phyloP scores from a whole-genome alignment of 2,329 filamentous ascomycete species.

The Microsporum audouinii region DNA sequence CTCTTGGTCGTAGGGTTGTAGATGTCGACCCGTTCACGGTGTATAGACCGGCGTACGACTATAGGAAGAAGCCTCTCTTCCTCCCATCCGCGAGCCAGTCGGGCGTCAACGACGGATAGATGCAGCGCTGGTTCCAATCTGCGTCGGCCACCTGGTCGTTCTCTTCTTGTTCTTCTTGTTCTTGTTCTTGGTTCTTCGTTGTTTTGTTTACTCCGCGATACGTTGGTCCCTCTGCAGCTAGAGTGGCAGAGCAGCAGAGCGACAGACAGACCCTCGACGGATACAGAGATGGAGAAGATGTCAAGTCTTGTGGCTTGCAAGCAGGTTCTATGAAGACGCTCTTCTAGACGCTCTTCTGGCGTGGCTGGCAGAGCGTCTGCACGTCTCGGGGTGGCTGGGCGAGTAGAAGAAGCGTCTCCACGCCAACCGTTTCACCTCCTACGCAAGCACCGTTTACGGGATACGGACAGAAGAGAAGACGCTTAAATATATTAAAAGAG shows the following conservation, averaged over 20 bases:
- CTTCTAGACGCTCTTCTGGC: no score
- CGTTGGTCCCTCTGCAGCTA: no score
- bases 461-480: background rate
- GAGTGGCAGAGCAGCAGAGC: no score
- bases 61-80: background rate
- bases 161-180: background rate
- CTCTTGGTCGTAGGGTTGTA: background rate
- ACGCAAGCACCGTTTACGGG: background rate
- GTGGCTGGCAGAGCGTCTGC: no score
- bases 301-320: no score
- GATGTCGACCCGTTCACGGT: background rate
- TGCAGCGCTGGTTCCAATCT: conserved; percentile 5
- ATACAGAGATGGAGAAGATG: no score
- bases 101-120: background rate
- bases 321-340: no score
- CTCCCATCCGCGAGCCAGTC: background rate
- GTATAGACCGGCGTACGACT: background rate
- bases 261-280: no score
- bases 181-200: background rate
- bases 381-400: background rate
- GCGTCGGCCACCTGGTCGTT: background rate
- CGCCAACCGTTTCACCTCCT: no score
- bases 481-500: background rate
- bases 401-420: background rate
- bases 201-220: background rate